Evolutionary conservation across 140 eudicot genomes (phyloP), one percentile per base, ranked within the genome.

Genomic region (Ambrosia hybrid): DNA sequence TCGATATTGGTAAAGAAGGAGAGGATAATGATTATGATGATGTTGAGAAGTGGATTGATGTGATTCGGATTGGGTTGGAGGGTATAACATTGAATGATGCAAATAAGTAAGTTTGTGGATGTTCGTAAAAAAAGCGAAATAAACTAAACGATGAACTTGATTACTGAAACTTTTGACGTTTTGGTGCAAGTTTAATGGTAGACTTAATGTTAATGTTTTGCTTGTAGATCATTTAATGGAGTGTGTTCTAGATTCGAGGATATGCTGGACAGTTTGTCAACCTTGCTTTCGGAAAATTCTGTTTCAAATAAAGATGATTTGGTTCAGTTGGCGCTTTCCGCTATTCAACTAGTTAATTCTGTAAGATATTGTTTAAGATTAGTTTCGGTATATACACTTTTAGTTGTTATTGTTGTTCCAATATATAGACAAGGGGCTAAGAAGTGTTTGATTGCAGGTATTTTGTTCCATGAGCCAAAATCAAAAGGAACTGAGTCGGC

Each of bases 381-480:
- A 56, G 36, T 60, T 65, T 11, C 9, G 43, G 65, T 36, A 46
- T 38, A 43, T 43, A 6, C 48, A 6, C 10, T 43, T n/a, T 9
- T 43, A 39, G 67, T 66, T 5, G 0, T 53, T 48, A 48, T 61
- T 48, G 52, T 9, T 30, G 43, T 45, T 57, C 5, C 13, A 38
- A 10, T 38, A 62, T 10, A 34, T 51, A 13, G 4, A 55, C 60
- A n/a, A 14, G 34, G 1, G 61, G 61, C 61, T 56, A 5, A n/a
- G 21, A 52, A 6, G 61, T 56, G 34, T 56, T 56, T 56, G 34
- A 16, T 75, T 82, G 79, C 83, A 93, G 98, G 89, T 87, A 33
- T 93, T 82, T 84, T 68, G 69, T 65, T 78, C 91, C 68, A 87
- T 90, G 96, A 79, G 65, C 67, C 83, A 59, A 66, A 67, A 30